Base-by-base conservation (phyloP, 257 asterid genomes). In the Primulina huaijiensis region DNA sequence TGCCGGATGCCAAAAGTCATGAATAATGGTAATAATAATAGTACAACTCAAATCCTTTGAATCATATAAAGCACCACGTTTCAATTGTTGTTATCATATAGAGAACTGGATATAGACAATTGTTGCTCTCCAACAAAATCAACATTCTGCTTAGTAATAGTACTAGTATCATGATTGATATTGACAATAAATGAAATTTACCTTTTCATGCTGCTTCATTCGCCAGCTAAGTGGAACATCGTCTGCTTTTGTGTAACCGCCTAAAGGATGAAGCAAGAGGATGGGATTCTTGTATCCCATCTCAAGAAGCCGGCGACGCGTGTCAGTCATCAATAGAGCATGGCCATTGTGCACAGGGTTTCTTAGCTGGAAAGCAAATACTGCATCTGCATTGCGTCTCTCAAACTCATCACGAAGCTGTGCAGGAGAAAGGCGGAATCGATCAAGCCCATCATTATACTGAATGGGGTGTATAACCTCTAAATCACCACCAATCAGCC, bases 141-240 rank as follows among this genome's bases (percentile, higher is more conserved):
- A 3, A 17, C 57, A 50, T 14, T 16, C 20, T 4, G 57, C 57
- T 50, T 5, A 17, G 7, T 17, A 16, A 5, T 16, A 50, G 20
- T 14, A 50, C 20, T 50, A 17, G 55, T 46, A 12, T 30, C 50
- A 19, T 46, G 55, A 46, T 52, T 12, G 62, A 10, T 7, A 14
- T 17, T 12, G 23, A 25, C 31, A 12, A 14, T 61, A 14, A 68
- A 67, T 31, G 8, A 5, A 17, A 65, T 77, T n/a, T 68, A 89
- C 98, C 97, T 88, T 92, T 83, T 90, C 96, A n/a, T 92, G 98
- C 61, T 92, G 98, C 86, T 83, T 90, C 95, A 92, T 92, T 58
- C 98, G 87, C 96, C 96, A 90, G 65, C 81, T 79, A 56, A 92
- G 96, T 2, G 97, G 98, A 63, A 92, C 95, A 71, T 92, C 98